These are phyloP conservation scores for Eutrema heterophyllum DNA, from an alignment of 345 rosid species.

Conservation along the genomic window DNA sequence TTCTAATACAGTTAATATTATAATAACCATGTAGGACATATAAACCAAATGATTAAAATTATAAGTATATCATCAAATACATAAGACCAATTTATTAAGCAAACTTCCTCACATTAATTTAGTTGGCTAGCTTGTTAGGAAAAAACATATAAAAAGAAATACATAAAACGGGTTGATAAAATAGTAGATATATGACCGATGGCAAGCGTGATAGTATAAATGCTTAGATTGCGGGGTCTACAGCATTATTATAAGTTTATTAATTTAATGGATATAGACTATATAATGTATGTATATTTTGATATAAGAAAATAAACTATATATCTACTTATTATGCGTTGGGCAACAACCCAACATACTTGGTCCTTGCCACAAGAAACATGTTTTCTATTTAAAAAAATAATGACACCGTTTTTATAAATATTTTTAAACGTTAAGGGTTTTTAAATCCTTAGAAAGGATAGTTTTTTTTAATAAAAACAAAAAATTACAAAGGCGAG, in stretches of 20 bases:
- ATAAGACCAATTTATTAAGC: not conserved
- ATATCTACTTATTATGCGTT: not conserved
- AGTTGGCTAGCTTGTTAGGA: not conserved
- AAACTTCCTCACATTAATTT: not conserved
- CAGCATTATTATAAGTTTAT: not conserved
- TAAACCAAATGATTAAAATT: not conserved
- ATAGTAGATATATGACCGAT: not conserved
- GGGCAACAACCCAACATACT: slow-evolving; percentile 28
- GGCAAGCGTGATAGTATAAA: slow-evolving; percentile 9
- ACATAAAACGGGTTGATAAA: not conserved
- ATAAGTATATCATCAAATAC: not conserved
- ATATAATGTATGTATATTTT: not conserved
- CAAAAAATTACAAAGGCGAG: too few relatives aligned
- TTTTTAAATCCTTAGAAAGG: not conserved
- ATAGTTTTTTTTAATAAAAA: too few relatives aligned
- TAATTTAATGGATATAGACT: not conserved
- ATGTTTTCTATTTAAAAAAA: not conserved
- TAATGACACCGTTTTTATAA: not conserved
- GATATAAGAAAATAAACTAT: not conserved
- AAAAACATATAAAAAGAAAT: not conserved
- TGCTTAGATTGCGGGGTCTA: not conserved
- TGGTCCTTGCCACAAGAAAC: slow-evolving; percentile 18
- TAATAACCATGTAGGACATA: not conserved
- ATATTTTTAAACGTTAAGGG: not conserved
- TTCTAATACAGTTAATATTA: not conserved